A percentile compares a stretch with the other conserved stretches of the same genome.
Conservation (phyloP, 2,329 filamentous ascomycete species). For the Penicillium capsulatum region DNA sequence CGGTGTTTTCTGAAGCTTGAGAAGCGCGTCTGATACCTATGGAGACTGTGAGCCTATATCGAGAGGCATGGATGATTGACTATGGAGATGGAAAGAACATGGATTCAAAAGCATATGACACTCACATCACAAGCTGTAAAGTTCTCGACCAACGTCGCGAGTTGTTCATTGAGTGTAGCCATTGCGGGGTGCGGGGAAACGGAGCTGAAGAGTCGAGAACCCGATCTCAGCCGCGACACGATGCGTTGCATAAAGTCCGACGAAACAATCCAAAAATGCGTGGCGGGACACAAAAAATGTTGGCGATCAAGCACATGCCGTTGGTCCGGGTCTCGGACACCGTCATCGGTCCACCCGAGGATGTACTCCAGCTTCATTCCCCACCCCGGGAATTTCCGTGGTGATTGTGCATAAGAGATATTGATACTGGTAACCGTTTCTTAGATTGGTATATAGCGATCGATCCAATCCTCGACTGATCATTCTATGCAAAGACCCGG, state of each 20-base stretch:
- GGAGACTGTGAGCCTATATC: neutral
- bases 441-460: too few species aligned
- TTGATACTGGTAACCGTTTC: too few species aligned
- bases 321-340: conserved; percentile 19
- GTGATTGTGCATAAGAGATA: too few species aligned
- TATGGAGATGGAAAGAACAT: too few species aligned
- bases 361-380: conserved; percentile 2
- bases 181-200: conserved; percentile 23
- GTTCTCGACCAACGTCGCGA: conserved; percentile 28
- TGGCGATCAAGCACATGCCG: conserved; percentile 19
- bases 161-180: conserved; percentile 31
- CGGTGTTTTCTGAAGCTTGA: conserved; percentile 56
- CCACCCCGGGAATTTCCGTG: conserved; percentile 5
- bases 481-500: too few species aligned
- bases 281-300: too few species aligned
- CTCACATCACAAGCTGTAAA: conserved; percentile 45
- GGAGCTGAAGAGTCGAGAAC: neutral
- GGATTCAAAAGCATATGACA: too few species aligned
- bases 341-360: conserved; percentile 14
- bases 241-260: too few species aligned
- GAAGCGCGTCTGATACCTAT: conserved; percentile 66
- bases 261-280: too few species aligned
- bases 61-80: neutral
- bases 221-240: too few species aligned
- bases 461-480: too few species aligned